Evolutionary conservation across 805 yeast genomes (phyloP).

Genomic region (Starmerella khaoyaiensis): DNA sequence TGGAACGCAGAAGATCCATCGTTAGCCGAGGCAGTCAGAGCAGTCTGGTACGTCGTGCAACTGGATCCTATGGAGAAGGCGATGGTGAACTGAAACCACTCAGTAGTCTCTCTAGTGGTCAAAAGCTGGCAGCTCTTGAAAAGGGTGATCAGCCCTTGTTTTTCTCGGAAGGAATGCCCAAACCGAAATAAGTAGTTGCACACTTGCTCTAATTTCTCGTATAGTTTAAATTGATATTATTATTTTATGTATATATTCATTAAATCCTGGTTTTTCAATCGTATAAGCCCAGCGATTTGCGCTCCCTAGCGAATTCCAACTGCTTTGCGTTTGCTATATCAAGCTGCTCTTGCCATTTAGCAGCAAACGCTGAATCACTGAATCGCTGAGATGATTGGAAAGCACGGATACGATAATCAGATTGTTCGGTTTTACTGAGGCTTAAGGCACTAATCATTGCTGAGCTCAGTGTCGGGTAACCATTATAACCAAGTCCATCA

Average conservation of each 20-base stretch:
- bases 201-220: not conserved
- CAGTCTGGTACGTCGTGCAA: conserved; percentile 15
- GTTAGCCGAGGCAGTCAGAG: conserved; percentile 5
- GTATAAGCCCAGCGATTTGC: conserved; percentile 9
- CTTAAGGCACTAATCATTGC: conserved; percentile 36
- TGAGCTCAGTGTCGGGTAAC: conserved; percentile 39
- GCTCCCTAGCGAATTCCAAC: conserved; percentile 4
- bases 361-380: conserved; percentile 46
- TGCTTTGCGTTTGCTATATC: conserved; percentile 3
- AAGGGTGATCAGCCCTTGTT: conserved; percentile 5
- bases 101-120: conserved; percentile 1
- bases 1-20: conserved; percentile 12
- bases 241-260: not conserved
- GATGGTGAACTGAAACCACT: conserved; percentile 13
- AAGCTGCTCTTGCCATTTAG: conserved; percentile 35
- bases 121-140: conserved; percentile 4
- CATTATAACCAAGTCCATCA: conserved; percentile 32
- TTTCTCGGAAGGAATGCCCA: conserved; percentile 7
- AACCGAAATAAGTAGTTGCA: too few relatives aligned
- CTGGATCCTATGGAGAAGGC: conserved; percentile 14
- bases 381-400: conserved; percentile 37
- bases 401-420: conserved; percentile 36
- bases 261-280: conserved; percentile 6
- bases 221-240: too few relatives aligned
- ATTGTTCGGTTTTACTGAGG: conserved; percentile 30